Conservation (phyloP, 2,329 filamentous ascomycete species). For the Fusarium illudens region DNA sequence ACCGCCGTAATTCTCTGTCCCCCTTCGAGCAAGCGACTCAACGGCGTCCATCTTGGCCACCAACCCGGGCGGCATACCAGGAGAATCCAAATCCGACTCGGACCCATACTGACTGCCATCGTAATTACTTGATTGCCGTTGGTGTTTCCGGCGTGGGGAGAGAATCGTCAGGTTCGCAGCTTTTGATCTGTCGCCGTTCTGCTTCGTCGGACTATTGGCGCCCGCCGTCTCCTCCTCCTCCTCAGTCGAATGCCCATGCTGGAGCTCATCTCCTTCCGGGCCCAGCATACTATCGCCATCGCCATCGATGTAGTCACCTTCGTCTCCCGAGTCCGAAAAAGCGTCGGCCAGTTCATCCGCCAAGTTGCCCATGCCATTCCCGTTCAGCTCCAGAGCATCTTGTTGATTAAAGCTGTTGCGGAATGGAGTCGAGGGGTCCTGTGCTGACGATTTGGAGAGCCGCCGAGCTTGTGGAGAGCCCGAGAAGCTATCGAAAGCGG, state of each 20-base stretch:
- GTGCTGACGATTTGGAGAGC: constrained; percentile 60
- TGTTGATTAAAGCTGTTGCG: constrained; percentile 59
- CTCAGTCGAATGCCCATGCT: constrained; percentile 14
- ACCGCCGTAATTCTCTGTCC: constrained; percentile 72
- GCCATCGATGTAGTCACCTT: constrained; percentile 59
- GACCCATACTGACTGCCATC: constrained; percentile 80
- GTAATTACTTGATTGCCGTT: constrained; percentile 66
- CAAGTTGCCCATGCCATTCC: constrained; percentile 75
- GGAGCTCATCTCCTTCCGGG: constrained; percentile 6
- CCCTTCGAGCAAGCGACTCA: constrained; percentile 72
- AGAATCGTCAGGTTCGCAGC: constrained; percentile 57
- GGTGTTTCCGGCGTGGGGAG: constrained; percentile 56
- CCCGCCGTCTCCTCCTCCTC: constrained; percentile 19
- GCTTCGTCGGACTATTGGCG: constrained; percentile 19
- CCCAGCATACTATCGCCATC: constrained; percentile 44
- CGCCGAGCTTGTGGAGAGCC: constrained; percentile 58
- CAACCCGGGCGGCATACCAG: constrained; percentile 72
- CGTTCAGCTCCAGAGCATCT: constrained; percentile 57
- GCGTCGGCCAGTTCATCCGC: constrained; percentile 83
- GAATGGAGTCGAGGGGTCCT: constrained; percentile 60
- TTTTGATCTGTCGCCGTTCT: constrained; percentile 41
- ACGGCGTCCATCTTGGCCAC: constrained; percentile 76
- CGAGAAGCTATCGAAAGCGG: constrained; percentile 59
- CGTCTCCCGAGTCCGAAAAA: constrained; percentile 71
- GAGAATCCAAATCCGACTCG: constrained; percentile 73